Evolutionary conservation across 73 alveolate genomes (phyloP).

Genomic region (Paramecium tetraurelia): DNA sequence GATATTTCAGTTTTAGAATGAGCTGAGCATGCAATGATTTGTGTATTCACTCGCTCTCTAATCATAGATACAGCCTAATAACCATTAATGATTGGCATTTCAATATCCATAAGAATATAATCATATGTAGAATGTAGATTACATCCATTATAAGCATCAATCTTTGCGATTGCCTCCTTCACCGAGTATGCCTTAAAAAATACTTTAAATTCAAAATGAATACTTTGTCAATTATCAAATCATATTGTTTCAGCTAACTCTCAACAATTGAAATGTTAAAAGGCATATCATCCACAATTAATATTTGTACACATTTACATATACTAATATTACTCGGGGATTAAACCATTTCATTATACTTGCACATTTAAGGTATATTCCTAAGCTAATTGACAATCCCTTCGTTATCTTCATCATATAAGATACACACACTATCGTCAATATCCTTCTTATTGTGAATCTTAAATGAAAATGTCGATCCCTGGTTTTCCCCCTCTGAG

Average conservation of each 20-base stretch:
- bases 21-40: constrained; percentile 53
- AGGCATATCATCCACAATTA: constrained; percentile 51
- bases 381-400: not conserved
- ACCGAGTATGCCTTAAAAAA: not conserved
- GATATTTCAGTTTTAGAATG: constrained; percentile 26
- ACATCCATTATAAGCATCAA: constrained; percentile 20
- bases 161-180: not conserved
- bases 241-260: not conserved
- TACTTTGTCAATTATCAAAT: constrained; percentile 26
- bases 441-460: not conserved
- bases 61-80: constrained; percentile 36
- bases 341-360: constrained; percentile 9
- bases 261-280: constrained; percentile 34
- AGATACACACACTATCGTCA: not conserved
- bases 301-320: constrained; percentile 32
- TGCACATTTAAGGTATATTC: not conserved
- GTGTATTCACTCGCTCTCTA: constrained; percentile 18
- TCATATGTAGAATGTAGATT: not conserved
- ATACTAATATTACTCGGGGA: not conserved
- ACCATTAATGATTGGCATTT: constrained; percentile 64
- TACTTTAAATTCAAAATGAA: not conserved
- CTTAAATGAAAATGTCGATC: constrained; percentile 19
- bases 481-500: not conserved
- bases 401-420: not conserved
- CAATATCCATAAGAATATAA: constrained; percentile 43